Evolutionary conservation across 139 green algal genomes (phyloP).

Genomic region (Asterochloris erici): DNA sequence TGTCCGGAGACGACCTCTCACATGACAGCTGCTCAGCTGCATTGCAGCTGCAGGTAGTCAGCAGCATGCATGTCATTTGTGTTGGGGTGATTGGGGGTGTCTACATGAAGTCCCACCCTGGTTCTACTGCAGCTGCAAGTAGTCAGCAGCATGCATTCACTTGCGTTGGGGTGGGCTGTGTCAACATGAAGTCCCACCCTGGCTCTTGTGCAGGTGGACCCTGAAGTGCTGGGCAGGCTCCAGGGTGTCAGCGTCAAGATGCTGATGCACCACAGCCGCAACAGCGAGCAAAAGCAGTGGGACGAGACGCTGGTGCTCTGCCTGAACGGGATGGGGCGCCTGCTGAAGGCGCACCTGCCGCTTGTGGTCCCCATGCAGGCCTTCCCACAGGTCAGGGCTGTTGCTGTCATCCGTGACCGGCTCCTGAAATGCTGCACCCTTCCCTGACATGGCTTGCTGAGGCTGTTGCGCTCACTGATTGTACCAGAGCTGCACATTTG

Average conservation of each 20-base stretch:
- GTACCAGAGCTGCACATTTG: too few relatives aligned
- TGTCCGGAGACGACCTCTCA: too few relatives aligned
- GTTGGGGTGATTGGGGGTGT: too few relatives aligned
- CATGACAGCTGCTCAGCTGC: too few relatives aligned
- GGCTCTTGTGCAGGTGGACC: constrained; percentile 39
- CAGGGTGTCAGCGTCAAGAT: constrained; percentile 67
- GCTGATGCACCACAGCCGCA: constrained; percentile 92
- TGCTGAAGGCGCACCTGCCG: constrained; percentile 75
- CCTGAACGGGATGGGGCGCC: constrained; percentile 71
- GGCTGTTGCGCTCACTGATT: too few relatives aligned
- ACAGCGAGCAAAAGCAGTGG: constrained; percentile 94
- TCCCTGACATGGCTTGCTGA: too few relatives aligned
- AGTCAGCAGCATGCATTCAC: too few relatives aligned
- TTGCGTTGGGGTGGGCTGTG: too few relatives aligned
- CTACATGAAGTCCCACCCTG: too few relatives aligned
- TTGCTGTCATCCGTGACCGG: background rate
- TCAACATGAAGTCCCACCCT: too few relatives aligned
- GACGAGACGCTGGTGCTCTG: constrained; percentile 89
- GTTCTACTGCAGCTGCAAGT: constrained; percentile 35
- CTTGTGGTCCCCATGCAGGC: constrained; percentile 51
- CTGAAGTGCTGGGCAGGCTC: constrained; percentile 70
- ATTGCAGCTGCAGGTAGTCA: background rate
- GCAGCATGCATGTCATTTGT: background rate
- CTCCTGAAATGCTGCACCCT: too few relatives aligned
- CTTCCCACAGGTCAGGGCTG: constrained; percentile 19